These are phyloP conservation scores for Narthecium ossifragum DNA, from an alignment of 106 monocot genomes.

Conservation along the genomic window DNA sequence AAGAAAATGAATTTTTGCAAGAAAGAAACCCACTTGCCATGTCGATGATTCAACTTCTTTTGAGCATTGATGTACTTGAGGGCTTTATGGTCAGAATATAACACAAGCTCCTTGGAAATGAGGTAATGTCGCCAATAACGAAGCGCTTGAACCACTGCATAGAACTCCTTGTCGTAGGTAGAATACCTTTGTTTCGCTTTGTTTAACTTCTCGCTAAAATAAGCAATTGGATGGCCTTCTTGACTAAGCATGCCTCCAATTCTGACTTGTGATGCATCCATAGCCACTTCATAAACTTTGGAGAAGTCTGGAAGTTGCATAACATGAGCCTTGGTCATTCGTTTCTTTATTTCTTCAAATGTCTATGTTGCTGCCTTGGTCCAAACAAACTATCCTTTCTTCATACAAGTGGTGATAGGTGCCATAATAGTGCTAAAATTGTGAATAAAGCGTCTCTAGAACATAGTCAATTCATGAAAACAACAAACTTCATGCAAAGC, in stretches of 20 bases:
- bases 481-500: neutral
- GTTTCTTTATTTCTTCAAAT: neutral
- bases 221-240: neutral
- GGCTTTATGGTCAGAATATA: constrained; percentile 5
- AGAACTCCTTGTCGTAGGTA: neutral
- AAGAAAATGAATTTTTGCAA: neutral
- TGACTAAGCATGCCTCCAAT: neutral
- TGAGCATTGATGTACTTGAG: neutral
- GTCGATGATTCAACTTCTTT: neutral
- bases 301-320: neutral
- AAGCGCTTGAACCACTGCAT: neutral
- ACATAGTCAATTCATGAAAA: neutral
- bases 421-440: neutral
- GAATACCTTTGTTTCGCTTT: neutral
- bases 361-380: neutral
- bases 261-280: neutral
- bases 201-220: neutral
- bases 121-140: neutral
- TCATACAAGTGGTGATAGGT: neutral
- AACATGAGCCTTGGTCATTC: neutral
- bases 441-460: neutral
- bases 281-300: neutral
- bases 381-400: neutral
- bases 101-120: neutral
- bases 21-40: neutral